Percentiles rank a stretch among this genome's conserved stretches.
phyloP scores from a whole-genome alignment of 441 rosid species.

The Raphanus hybrid region DNA sequence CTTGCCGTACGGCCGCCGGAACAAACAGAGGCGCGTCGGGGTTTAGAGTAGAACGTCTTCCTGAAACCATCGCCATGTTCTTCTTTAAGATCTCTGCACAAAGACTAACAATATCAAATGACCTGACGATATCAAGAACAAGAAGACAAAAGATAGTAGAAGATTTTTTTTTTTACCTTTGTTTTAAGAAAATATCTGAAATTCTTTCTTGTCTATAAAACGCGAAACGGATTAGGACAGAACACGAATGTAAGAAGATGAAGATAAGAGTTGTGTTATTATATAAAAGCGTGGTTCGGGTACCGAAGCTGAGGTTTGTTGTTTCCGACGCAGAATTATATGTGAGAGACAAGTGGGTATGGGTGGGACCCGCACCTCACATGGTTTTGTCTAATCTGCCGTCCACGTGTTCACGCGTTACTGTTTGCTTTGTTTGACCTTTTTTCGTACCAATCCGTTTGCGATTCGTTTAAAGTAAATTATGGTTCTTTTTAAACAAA shows the following conservation, averaged over 20 bases:
- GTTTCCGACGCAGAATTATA: background rate
- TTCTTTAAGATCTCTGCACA: background rate
- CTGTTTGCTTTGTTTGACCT: constrained; percentile 41
- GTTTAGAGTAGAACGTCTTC: constrained; percentile 76
- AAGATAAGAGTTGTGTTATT: background rate
- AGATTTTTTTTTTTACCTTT: constrained; percentile 38
- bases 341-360: constrained; percentile 38
- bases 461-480: constrained; percentile 8
- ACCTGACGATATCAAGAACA: background rate
- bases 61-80: constrained; percentile 76
- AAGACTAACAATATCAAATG: background rate
- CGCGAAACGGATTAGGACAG: constrained; percentile 29
- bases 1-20: constrained; percentile 77
- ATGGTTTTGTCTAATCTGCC: constrained; percentile 35
- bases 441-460: constrained; percentile 28
- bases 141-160: background rate
- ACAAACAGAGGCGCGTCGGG: constrained; percentile 86
- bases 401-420: constrained; percentile 45
- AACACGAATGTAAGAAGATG: constrained; percentile 21
- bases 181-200: constrained; percentile 27
- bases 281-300: constrained; percentile 37
- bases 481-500: no score
- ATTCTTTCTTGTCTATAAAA: constrained; percentile 1
- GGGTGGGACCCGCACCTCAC: constrained; percentile 33
- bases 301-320: constrained; percentile 14